Evolutionary conservation across 495 filamentous ascomycete genomes (phyloP).

Genomic region (Penicillium longicatenatum): DNA sequence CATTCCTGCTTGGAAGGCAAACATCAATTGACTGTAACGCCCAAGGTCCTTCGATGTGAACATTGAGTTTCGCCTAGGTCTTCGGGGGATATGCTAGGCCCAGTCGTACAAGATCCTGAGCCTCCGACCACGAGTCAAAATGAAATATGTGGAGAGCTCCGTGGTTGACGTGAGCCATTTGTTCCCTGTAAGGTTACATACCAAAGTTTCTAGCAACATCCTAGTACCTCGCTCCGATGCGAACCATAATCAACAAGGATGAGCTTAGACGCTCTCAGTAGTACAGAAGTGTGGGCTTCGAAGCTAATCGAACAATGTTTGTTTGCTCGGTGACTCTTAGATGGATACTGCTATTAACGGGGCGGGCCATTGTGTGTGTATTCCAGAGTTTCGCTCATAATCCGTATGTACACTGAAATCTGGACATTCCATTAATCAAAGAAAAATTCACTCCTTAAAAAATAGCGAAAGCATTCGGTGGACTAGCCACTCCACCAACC

Average conservation of each 20-base stretch:
- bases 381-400: neutral
- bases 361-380: neutral
- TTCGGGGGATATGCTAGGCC: neutral
- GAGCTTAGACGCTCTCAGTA: neutral
- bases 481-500: slow-evolving; percentile 47
- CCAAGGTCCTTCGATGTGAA: neutral
- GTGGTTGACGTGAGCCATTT: neutral
- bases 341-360: neutral
- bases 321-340: neutral
- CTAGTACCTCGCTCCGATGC: neutral
- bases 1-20: neutral
- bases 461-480: slow-evolving; percentile 46
- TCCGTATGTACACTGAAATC: neutral
- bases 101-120: neutral
- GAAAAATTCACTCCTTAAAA: slow-evolving; percentile 22
- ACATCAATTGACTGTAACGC: neutral
- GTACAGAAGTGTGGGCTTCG: neutral
- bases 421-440: neutral
- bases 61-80: neutral
- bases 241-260: neutral
- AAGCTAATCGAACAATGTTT: neutral
- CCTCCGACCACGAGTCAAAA: neutral
- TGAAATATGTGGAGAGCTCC: neutral
- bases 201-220: neutral
- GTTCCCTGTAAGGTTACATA: neutral